Evolutionary conservation across 805 yeast genomes (phyloP).

Genomic region (Wickerhamomyces ciferrii): DNA sequence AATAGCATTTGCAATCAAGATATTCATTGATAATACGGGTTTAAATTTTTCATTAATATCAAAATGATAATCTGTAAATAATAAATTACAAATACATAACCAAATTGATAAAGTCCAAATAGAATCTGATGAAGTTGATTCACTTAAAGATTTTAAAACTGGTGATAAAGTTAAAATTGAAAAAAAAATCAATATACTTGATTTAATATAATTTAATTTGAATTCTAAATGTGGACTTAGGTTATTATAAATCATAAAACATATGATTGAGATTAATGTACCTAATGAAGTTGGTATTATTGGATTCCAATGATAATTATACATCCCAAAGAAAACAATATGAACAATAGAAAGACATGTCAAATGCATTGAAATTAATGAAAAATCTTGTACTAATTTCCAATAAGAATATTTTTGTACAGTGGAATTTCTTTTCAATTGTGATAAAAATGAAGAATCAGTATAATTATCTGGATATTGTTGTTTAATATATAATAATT

Average conservation of each 20-base stretch:
- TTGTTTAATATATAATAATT: constrained; percentile 79
- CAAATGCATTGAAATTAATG: constrained; percentile 61
- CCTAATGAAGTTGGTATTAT: constrained; percentile 32
- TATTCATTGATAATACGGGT: constrained; percentile 71
- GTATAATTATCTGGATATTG: constrained; percentile 92
- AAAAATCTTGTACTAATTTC: constrained; percentile 66
- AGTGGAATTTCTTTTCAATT: constrained; percentile 69
- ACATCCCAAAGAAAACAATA: constrained; percentile 61
- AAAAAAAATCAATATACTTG: constrained; percentile 63
- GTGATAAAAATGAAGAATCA: constrained; percentile 74
- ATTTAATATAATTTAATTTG: constrained; percentile 37
- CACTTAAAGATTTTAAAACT: constrained; percentile 79
- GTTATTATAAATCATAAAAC: constrained; percentile 20
- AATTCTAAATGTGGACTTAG: background rate
- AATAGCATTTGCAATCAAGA: constrained; percentile 80
- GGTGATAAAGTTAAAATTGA: constrained; percentile 80
- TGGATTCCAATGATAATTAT: constrained; percentile 46
- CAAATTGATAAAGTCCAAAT: constrained; percentile 90
- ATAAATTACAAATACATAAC: constrained; percentile 63
- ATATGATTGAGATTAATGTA: constrained; percentile 28
- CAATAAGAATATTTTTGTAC: constrained; percentile 61
- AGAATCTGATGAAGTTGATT: constrained; percentile 87
- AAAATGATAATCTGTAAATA: constrained; percentile 63
- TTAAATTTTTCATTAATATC: constrained; percentile 28
- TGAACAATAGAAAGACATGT: constrained; percentile 59